phyloP scores from a whole-genome alignment of 2,329 filamentous ascomycete species.

The Phialocephala sp. region DNA sequence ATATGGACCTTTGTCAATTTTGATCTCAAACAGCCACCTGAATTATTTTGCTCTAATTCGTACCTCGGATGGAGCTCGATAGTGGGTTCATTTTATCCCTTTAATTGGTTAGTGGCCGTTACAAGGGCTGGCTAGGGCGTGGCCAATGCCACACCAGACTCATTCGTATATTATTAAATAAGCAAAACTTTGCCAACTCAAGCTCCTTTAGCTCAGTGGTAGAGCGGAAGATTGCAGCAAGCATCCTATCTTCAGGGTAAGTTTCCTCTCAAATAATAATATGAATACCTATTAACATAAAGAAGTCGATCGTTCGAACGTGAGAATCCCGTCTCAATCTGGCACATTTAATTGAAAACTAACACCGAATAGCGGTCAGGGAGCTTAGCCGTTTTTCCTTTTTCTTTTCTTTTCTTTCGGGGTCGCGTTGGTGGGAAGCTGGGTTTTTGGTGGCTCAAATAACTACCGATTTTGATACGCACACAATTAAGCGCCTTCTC shows the following conservation, averaged over 20 bases:
- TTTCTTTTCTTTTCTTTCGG: no score
- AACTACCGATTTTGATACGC: no score
- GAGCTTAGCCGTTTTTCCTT: no score
- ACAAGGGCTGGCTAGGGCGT: neutral
- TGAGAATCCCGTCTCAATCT: no score
- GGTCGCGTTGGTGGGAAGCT: no score
- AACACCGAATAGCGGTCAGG: no score
- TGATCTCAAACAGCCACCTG: neutral
- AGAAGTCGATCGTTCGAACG: no score
- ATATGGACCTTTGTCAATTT: neutral
- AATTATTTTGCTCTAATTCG: no score
- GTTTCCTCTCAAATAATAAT: neutral
- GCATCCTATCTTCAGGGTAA: constrained; percentile 20
- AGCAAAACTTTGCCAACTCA: neutral
- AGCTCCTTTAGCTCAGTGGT: constrained; percentile 29
- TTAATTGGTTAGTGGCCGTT: neutral
- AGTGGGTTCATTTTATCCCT: neutral
- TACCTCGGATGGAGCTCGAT: neutral
- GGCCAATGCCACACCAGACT: neutral
- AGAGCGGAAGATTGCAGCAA: constrained; percentile 31
- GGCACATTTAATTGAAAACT: no score
- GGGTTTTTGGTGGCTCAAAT: no score
- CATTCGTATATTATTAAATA: constrained; percentile 12
- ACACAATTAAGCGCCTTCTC: no score
- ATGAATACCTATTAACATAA: no score